A percentile compares a stretch with the other conserved stretches of the same genome.
These are phyloP conservation scores for Ceratobasidium sp. DNA, from an alignment of 1,284 basidiomycete species.

Conservation along the genomic window DNA sequence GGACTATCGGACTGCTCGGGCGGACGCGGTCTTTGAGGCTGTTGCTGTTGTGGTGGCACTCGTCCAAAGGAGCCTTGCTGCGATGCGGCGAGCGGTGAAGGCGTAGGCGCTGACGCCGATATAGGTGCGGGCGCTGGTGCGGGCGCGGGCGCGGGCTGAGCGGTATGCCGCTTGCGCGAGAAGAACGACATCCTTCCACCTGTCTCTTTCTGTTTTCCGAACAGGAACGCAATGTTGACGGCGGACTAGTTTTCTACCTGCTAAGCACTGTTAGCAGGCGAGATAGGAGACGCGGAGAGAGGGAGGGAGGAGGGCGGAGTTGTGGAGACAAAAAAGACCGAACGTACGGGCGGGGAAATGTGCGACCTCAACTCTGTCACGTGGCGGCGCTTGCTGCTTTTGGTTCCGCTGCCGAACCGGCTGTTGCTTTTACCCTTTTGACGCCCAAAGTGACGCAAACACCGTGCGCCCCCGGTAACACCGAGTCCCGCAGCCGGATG, in stretches of 20 bases:
- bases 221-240: constrained; percentile 63
- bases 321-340: neutral
- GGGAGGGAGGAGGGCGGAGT: too few species aligned
- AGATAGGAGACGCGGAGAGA: neutral
- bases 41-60: constrained; percentile 58
- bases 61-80: constrained; percentile 33
- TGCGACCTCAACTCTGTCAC: constrained; percentile 9
- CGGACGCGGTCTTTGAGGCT: constrained; percentile 45
- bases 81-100: constrained; percentile 61
- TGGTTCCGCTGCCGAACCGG: constrained; percentile 13
- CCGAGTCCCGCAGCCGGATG: too few species aligned
- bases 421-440: neutral
- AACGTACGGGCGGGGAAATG: neutral
- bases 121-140: constrained; percentile 60
- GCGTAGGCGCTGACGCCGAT: constrained; percentile 64
- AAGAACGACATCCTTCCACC: constrained; percentile 81
- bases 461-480: neutral
- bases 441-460: constrained; percentile 1
- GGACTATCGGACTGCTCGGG: neutral
- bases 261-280: neutral
- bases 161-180: constrained; percentile 68
- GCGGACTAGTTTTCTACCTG: neutral
- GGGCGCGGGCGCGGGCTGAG: constrained; percentile 62
- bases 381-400: constrained; percentile 20
- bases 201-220: constrained; percentile 59